A percentile compares a stretch with the other conserved stretches of the same genome.
Conservation (phyloP, 2,329 filamentous ascomycete species). For the Tolypocladium nubicola region DNA sequence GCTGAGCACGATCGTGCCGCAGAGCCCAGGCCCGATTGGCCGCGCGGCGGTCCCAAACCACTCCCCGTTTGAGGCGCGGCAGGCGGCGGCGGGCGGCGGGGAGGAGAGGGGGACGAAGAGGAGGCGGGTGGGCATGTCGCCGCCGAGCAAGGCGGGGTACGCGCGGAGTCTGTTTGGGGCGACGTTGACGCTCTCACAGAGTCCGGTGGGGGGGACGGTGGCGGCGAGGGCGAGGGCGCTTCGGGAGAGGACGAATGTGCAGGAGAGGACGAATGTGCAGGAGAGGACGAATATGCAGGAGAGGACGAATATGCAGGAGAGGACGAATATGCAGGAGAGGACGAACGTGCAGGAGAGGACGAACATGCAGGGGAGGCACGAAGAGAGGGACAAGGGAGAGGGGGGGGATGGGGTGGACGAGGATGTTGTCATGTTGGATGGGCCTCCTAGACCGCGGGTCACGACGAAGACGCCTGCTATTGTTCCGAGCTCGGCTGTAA, state of each 20-base stretch:
- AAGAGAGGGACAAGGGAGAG: not conserved
- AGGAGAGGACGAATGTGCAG: conserved; percentile 6
- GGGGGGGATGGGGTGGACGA: conserved; percentile 1
- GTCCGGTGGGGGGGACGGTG: conserved; percentile 6
- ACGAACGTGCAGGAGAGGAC: too few relatives aligned
- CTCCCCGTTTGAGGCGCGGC: conserved; percentile 23
- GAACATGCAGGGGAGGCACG: conserved; percentile 3
- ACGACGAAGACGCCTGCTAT: not conserved
- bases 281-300: conserved; percentile 10
- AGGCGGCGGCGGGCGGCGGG: conserved; percentile 5
- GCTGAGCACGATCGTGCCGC: conserved; percentile 26
- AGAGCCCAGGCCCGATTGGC: conserved; percentile 17
- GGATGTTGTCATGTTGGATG: conserved; percentile 5
- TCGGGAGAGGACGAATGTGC: conserved; percentile 10
- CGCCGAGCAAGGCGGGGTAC: conserved; percentile 21
- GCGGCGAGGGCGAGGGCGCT: conserved; percentile 7
- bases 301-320: too few relatives aligned
- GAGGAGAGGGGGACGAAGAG: conserved; percentile 14
- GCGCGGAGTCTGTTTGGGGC: conserved; percentile 25
- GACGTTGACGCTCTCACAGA: conserved; percentile 17
- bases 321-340: conserved; percentile 6
- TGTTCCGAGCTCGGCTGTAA: too few relatives aligned
- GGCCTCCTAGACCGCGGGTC: not conserved
- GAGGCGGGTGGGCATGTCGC: conserved; percentile 16
- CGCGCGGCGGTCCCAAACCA: conserved; percentile 19